Base-by-base conservation (phyloP, 2,329 filamentous ascomycete species). In the Stagonosporopsis tanaceti region DNA sequence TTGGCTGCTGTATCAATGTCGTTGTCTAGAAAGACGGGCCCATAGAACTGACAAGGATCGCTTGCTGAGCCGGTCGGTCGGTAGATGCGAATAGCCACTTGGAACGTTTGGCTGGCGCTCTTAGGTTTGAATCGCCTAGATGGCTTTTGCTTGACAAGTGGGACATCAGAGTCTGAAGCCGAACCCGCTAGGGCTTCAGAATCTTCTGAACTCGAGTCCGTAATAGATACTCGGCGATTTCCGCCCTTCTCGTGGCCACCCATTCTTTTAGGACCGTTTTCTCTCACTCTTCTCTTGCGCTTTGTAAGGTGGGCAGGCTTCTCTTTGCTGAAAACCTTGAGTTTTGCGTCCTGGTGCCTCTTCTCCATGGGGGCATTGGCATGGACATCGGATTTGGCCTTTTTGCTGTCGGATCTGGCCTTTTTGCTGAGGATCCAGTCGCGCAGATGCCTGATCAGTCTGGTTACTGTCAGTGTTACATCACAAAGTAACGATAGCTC, bases 41-140 rank as follows among this genome's bases (percentile, higher is more conserved):
- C 39, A 27, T 42, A 52, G 4, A 47, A 45, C 20, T 32, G 15
- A 42, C 39, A 45, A 3, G 50, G 34, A 11, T 25, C 51, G 5
- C 27, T 22, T 8, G 8, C 5, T 6, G 6, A 9, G 15, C 12
- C 12, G 12, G 12, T 14, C 12, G 27, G 27, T 8, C 45, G 40
- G 38, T 59, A 57, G 2, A 62, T 41, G 25, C 57, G 59, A 27
- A 62, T 45, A 40, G 59, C 51, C 8, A 57, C 44, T n/a, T 42
- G 24, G 17, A 60, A 46, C 25, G 59, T 7, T 6, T 7, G 12
- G n/a, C n/a, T 37, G 5, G 30, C 17, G 4, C 28, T 42, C 12
- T 34, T 40, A 20, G 17, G 14, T 20, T 7, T n/a, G 25, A 14
- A 12, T 8, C 17, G 25, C 15, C 27, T 39, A 2, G 27, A 11